A percentile compares a stretch with the other conserved stretches of the same genome.
phyloP scores from a whole-genome alignment of 2,329 filamentous ascomycete species.

The Cephalotrichum gorgonifer region DNA sequence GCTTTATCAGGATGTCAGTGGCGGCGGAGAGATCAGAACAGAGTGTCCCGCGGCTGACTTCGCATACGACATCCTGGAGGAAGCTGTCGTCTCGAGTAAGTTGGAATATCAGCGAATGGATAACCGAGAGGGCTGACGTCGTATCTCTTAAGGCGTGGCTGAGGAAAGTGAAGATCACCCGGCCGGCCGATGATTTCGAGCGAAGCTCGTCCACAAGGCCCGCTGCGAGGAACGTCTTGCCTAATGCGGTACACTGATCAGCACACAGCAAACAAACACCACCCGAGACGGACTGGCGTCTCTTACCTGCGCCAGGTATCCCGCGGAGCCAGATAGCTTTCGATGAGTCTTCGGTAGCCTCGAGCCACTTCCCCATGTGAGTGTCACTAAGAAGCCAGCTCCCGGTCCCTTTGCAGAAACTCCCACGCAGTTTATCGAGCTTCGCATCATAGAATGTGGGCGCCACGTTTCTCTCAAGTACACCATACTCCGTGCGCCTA shows the following conservation, averaged over 20 bases:
- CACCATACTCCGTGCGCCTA: background rate
- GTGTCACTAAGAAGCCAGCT: background rate
- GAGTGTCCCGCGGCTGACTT: background rate
- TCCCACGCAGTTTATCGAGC: background rate
- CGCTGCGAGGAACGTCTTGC: background rate
- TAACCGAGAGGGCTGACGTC: background rate
- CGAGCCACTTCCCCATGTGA: background rate
- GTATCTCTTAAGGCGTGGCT: background rate
- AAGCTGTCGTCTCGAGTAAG: background rate
- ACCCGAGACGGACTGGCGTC: background rate
- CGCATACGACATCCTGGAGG: background rate
- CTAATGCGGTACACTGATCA: background rate
- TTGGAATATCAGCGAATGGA: background rate
- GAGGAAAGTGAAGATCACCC: background rate
- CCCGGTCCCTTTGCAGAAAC: background rate
- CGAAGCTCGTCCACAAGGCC: background rate
- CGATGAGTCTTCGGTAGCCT: background rate
- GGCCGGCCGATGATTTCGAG: background rate
- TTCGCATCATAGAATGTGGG: background rate
- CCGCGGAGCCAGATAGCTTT: background rate
- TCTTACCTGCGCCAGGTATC: background rate
- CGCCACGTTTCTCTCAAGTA: background rate
- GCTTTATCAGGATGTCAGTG: background rate
- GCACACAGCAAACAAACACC: background rate
- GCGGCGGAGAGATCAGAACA: too few relatives aligned